Percentiles rank a stretch among this genome's conserved stretches.
Conservation (phyloP, 305 asterid species). For the Solanum hybrid region DNA sequence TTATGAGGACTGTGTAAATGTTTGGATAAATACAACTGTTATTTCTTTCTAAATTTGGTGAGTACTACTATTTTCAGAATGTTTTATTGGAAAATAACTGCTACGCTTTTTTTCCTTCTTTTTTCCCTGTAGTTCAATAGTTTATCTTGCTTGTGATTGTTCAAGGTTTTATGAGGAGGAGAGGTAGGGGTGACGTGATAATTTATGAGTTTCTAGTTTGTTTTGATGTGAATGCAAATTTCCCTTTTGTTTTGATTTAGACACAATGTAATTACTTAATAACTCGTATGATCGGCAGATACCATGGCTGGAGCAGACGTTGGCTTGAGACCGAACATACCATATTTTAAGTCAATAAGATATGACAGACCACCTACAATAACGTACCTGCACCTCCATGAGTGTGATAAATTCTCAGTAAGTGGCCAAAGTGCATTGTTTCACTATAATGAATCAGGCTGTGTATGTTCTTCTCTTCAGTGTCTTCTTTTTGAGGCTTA, state of each 20-base stretch:
- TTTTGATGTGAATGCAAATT: neutral
- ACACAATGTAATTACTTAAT: neutral
- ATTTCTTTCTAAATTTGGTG: neutral
- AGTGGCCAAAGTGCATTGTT: neutral
- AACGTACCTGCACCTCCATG: constrained; percentile 51
- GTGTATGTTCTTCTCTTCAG: neutral
- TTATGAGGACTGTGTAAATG: neutral
- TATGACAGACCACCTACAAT: constrained; percentile 38
- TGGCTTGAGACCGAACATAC: constrained; percentile 51
- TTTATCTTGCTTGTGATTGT: neutral
- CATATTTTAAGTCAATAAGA: constrained; percentile 28
- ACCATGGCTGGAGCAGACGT: constrained; percentile 52
- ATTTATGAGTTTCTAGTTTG: neutral
- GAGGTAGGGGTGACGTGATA: neutral
- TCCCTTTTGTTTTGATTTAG: neutral
- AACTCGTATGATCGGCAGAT: constrained; percentile 30
- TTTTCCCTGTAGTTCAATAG: neutral
- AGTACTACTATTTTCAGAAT: neutral
- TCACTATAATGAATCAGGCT: neutral
- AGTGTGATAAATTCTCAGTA: constrained; percentile 74
- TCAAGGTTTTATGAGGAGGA: neutral
- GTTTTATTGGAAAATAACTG: neutral
- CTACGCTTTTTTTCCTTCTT: neutral
- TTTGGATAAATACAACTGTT: neutral
- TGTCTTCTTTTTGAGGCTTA: neutral